Percentiles rank a stretch among this genome's conserved stretches.
phyloP scores from a whole-genome alignment of 495 filamentous ascomycete species.

The Trichoderma asperelloides region DNA sequence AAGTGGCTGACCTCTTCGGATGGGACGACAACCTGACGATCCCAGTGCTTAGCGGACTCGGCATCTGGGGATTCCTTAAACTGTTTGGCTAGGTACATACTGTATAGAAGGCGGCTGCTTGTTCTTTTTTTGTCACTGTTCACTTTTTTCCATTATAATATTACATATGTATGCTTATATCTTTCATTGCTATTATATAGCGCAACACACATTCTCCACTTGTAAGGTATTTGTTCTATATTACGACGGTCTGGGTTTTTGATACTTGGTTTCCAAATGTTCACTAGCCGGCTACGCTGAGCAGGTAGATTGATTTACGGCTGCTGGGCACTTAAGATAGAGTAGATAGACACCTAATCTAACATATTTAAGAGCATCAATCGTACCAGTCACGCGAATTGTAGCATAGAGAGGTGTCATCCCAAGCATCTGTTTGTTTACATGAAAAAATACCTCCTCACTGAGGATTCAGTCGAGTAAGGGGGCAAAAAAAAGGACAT shows the following conservation, averaged over 20 bases:
- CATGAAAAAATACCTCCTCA: too few species aligned
- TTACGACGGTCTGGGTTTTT: background rate
- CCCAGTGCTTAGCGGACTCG: conserved; percentile 79
- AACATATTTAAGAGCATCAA: background rate
- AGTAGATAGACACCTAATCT: background rate
- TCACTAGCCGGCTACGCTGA: background rate
- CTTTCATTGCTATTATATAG: too few species aligned
- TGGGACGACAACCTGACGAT: conserved; percentile 98
- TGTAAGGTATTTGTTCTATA: background rate
- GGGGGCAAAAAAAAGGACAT: too few species aligned
- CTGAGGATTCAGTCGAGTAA: too few species aligned
- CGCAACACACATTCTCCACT: too few species aligned
- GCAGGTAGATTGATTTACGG: background rate
- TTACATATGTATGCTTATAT: too few species aligned
- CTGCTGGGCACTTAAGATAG: background rate
- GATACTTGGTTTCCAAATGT: background rate
- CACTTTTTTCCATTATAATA: too few species aligned
- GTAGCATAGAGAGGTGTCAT: too few species aligned
- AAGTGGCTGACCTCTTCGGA: conserved; percentile 82
- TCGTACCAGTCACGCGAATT: background rate
- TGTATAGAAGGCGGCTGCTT: background rate
- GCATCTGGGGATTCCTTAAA: conserved; percentile 90
- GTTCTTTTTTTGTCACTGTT: background rate
- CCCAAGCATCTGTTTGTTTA: too few species aligned
- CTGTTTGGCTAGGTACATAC: conserved; percentile 56